A percentile compares a stretch with the other conserved stretches of the same genome.
These are phyloP conservation scores for Chondrus crispus DNA, from an alignment of 23 red algal genomes.

Conservation along the genomic window DNA sequence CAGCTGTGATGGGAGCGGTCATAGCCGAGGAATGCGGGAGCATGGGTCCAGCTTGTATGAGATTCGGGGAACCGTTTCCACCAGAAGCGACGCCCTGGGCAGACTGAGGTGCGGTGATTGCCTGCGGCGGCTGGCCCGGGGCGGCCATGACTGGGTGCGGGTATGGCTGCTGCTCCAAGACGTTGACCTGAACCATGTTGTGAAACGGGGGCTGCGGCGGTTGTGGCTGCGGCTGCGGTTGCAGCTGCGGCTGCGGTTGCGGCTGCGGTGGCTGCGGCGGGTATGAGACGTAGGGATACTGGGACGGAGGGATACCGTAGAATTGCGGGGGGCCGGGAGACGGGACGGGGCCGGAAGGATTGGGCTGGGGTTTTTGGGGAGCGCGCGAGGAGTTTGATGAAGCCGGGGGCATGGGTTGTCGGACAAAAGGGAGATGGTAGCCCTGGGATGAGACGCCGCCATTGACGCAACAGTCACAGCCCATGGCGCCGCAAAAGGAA, in stretches of 20 bases:
- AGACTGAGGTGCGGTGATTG: background rate
- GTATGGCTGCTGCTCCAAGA: constrained; percentile 36
- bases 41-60: background rate
- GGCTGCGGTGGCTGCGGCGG: background rate
- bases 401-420: background rate
- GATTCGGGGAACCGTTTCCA: background rate
- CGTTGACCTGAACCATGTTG: constrained; percentile 62
- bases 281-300: background rate
- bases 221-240: background rate
- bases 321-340: background rate
- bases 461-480: constrained; percentile 58
- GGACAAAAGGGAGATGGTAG: constrained; percentile 32
- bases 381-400: too few species aligned
- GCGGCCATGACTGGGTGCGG: background rate
- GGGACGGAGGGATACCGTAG: background rate
- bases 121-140: background rate
- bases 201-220: constrained; percentile 17
- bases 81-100: background rate
- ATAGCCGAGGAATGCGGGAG: background rate
- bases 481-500: constrained; percentile 50
- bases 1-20: background rate
- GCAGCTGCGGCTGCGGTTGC: background rate
- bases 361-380: background rate
- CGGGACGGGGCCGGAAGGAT: background rate
- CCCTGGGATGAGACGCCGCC: constrained; percentile 50